These are phyloP conservation scores for Heterobasidion parviporum DNA, from an alignment of 1,284 basidiomycete genomes.

Conservation along the genomic window DNA sequence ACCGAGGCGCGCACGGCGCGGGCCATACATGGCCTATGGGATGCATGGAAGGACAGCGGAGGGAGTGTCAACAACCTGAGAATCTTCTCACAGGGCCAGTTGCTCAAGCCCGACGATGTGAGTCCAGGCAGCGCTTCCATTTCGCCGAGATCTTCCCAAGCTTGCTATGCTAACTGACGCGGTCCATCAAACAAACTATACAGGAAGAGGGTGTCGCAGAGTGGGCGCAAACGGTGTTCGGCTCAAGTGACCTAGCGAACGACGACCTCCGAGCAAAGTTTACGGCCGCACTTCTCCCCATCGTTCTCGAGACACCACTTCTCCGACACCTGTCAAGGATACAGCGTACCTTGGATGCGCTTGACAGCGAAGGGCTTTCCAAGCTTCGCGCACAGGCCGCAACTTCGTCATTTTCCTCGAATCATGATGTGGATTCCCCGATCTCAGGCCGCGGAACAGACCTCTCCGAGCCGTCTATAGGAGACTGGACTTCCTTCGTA, in stretches of 20 bases:
- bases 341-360: constrained; percentile 1
- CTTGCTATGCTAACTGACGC: neutral
- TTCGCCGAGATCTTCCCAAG: neutral
- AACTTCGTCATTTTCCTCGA: neutral
- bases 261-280: neutral
- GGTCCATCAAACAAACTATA: neutral
- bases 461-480: constrained; percentile 32
- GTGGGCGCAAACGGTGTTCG: neutral
- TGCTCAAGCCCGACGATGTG: constrained; percentile 55
- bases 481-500: constrained; percentile 55
- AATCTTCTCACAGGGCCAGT: constrained; percentile 62
- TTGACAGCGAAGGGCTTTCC: constrained; percentile 3
- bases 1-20: constrained; percentile 45
- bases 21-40: constrained; percentile 71
- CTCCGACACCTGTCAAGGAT: neutral
- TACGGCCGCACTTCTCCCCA: neutral
- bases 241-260: neutral
- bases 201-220: constrained; percentile 1
- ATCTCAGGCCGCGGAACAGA: constrained; percentile 6
- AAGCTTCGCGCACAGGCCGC: neutral
- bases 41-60: constrained; percentile 54
- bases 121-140: constrained; percentile 14
- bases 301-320: neutral
- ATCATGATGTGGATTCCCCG: neutral
- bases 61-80: constrained; percentile 75